These are phyloP conservation scores for Trypanosoma melophagium DNA, from an alignment of 208 protist genomes.

Conservation along the genomic window DNA sequence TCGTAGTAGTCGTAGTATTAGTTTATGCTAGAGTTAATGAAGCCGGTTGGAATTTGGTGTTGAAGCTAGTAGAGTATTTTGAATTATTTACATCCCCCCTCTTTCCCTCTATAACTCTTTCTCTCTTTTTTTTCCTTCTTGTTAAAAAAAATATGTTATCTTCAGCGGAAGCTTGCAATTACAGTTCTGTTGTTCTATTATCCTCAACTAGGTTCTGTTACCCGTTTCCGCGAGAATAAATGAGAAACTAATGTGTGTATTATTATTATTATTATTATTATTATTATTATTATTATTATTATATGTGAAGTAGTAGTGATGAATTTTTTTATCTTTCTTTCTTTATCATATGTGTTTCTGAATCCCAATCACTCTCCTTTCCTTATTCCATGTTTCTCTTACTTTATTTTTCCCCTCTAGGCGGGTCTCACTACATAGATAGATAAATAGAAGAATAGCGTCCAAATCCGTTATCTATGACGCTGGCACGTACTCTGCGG, in stretches of 20 bases:
- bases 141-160: background rate
- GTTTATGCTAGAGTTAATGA: too few relatives aligned
- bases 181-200: slow-evolving; percentile 9
- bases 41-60: too few relatives aligned
- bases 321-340: slow-evolving; percentile 14
- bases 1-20: too few relatives aligned
- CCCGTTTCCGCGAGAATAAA: slow-evolving; percentile 17
- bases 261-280: slow-evolving; percentile 19
- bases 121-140: background rate
- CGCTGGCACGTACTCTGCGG: slow-evolving; percentile 21
- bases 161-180: slow-evolving; percentile 24
- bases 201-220: slow-evolving; percentile 22
- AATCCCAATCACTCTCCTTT: too few relatives aligned
- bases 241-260: background rate
- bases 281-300: slow-evolving; percentile 15
- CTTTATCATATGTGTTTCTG: too few relatives aligned
- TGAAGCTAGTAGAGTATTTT: too few relatives aligned
- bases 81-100: background rate
- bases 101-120: background rate
- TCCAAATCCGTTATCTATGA: slow-evolving; percentile 19
- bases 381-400: too few relatives aligned
- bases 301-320: background rate
- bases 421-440: too few relatives aligned
- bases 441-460: background rate
- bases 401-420: too few relatives aligned